Percentiles rank a stretch among this genome's conserved stretches.
Conservation (phyloP, 768 basidiomycete genomes). For the Calocybe gangraenosa region DNA sequence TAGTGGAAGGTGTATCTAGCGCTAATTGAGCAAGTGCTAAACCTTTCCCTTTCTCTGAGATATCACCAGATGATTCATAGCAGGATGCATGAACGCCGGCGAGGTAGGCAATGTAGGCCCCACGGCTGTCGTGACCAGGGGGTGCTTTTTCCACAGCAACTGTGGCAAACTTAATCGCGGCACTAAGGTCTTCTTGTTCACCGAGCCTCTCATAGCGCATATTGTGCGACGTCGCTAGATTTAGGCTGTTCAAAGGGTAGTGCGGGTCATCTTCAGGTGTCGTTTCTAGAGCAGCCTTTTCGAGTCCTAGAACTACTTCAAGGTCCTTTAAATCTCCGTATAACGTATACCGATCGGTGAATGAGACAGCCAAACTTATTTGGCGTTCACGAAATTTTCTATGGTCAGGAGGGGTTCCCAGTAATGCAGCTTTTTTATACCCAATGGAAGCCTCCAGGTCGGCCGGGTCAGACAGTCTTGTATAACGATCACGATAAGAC, state of each 20-base stretch:
- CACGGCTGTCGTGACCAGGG: no score
- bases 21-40: no score
- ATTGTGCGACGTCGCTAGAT: not conserved
- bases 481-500: slow-evolving; percentile 2
- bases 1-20: no score
- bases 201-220: not conserved
- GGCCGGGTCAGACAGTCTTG: not conserved
- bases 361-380: not conserved
- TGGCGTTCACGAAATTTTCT: slow-evolving; percentile 1
- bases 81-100: no score
- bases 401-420: not conserved
- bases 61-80: no score
- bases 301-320: not conserved
- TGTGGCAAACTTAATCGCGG: not conserved
- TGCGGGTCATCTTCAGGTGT: not conserved
- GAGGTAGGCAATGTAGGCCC: no score
- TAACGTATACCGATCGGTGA: not conserved
- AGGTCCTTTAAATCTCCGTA: not conserved
- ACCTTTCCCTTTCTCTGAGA: no score
- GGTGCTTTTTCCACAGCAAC: no score
- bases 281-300: slow-evolving; percentile 1
- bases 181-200: slow-evolving; percentile 1
- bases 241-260: not conserved
- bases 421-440: not conserved
- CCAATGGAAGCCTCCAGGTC: slow-evolving; percentile 2